These are phyloP conservation scores for Apiotrichum domesticum DNA, from an alignment of 1,284 basidiomycete genomes.

Conservation along the genomic window DNA sequence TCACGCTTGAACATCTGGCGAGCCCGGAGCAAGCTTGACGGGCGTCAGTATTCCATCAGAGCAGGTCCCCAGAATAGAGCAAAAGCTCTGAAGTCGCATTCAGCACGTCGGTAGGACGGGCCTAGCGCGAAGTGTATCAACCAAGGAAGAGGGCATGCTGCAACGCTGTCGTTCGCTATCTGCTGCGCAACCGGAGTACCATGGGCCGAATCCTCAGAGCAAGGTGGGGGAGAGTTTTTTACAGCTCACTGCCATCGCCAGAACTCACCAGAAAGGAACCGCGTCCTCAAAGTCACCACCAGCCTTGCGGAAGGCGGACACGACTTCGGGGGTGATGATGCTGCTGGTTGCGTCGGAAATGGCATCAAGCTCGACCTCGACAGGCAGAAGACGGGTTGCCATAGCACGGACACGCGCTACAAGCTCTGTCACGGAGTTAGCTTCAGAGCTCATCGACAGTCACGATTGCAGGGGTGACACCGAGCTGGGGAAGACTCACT, in stretches of 20 bases:
- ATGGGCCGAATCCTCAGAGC: not conserved
- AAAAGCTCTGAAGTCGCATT: not conserved
- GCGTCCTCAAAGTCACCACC: conserved; percentile 64
- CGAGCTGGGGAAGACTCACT: not conserved
- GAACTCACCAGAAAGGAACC: conserved; percentile 49
- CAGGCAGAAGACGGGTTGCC: conserved; percentile 68
- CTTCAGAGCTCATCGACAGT: not conserved
- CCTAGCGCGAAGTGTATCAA: too few relatives aligned
- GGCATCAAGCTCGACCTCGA: conserved; percentile 52
- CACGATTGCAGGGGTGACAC: too few relatives aligned
- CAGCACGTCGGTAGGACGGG: too few relatives aligned
- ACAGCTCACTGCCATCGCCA: too few relatives aligned
- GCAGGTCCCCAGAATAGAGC: not conserved
- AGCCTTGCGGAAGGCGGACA: conserved; percentile 47
- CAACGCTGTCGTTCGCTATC: too few relatives aligned
- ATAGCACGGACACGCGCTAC: conserved; percentile 72
- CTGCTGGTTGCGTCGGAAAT: conserved; percentile 44
- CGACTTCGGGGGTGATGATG: conserved; percentile 48
- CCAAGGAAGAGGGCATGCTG: too few relatives aligned
- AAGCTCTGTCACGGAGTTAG: conserved; percentile 44
- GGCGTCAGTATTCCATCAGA: conserved; percentile 43
- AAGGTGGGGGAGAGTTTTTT: not conserved
- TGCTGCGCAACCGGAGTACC: too few relatives aligned
- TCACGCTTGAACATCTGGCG: conserved; percentile 65
- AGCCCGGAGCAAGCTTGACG: conserved; percentile 70